Base-by-base conservation (phyloP, 2,329 filamentous ascomycete species). In the Alternaria sp. region DNA sequence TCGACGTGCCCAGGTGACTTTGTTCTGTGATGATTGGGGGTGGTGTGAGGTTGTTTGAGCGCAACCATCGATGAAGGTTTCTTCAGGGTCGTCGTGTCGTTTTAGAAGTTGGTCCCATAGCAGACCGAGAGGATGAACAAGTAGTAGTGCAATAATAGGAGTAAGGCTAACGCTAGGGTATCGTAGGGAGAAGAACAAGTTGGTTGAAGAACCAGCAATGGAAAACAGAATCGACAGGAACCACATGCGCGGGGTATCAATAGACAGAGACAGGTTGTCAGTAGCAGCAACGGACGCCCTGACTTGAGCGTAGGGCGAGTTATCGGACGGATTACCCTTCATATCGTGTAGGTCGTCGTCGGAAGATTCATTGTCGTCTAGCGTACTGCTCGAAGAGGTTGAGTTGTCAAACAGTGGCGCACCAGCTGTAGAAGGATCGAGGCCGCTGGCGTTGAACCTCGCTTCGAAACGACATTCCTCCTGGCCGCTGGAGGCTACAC, bases 131-230 rank as follows among this genome's bases (percentile, higher is more conserved):
- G 93, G 93, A 74, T 95, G 93, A 48, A 93, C 92, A 58, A 97
- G 87, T 60, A 96, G 84, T 71, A 95, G 84, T 30, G 92, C 92
- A 81, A 97, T 96, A 67, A 97, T 91, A 40, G 92, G 92, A 22
- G 92, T 94, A 73, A 96, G 94, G 62, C 91, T 91, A 77, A 96
- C 92, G 78, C 92, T 95, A 28, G 93, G 93, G 84, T 95, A 96
- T 86, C 93, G 87, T 75, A 96, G 83, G 36, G 92, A 94, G 82
- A 96, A 97, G 81, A 96, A 95, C 41, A 96, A 82, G 78, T 95
- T 95, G 22, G 91, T 93, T 2, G 91, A 91, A 48, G 92, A 94
- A 63, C 92, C 92, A 40, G 93, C 85, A 38, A 95, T 84, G 9
- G 92, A 90, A 77, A 95, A 95, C 10, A 95, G 74, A 36, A 92